A percentile compares a stretch with the other conserved stretches of the same genome.
Evolutionary conservation across 108 stramenopile species (phyloP).

Genomic region (Skeletonema potamos): DNA sequence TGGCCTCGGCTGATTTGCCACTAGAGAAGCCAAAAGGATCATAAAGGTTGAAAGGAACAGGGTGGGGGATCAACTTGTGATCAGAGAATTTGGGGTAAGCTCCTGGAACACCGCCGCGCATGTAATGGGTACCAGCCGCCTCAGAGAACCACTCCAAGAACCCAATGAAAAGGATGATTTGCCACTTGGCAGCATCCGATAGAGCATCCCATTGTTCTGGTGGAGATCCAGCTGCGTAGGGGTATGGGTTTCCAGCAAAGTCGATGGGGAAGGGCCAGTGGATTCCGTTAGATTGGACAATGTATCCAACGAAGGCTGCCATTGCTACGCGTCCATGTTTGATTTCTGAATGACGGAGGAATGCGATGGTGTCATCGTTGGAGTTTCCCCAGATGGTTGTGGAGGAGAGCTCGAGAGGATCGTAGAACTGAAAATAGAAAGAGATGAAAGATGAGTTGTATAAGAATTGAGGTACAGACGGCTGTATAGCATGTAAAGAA

Average conservation of each 20-base stretch:
- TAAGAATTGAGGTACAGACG: background rate
- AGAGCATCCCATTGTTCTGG: constrained; percentile 84
- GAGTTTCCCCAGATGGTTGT: constrained; percentile 72
- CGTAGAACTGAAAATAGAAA: constrained; percentile 54
- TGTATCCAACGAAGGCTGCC: constrained; percentile 75
- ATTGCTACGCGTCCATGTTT: constrained; percentile 83
- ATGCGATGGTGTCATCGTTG: constrained; percentile 69
- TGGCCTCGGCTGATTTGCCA: constrained; percentile 55
- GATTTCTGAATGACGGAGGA: constrained; percentile 77
- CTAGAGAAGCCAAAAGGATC: constrained; percentile 71
- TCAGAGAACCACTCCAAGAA: constrained; percentile 82
- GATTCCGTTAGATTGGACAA: constrained; percentile 75
- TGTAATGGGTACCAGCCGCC: constrained; percentile 72
- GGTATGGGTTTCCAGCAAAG: constrained; percentile 54
- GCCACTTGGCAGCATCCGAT: constrained; percentile 82
- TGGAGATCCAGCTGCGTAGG: constrained; percentile 52
- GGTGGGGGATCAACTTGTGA: constrained; percentile 66
- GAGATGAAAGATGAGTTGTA: background rate
- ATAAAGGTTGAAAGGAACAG: constrained; percentile 75
- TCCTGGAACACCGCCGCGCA: constrained; percentile 76
- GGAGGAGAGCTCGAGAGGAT: constrained; percentile 67
- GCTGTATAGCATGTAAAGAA: background rate
- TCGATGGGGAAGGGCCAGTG: constrained; percentile 63
- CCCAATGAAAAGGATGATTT: constrained; percentile 82
- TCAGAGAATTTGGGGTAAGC: constrained; percentile 67